Evolutionary conservation across 352 stramenopile genomes (phyloP).

Genomic region (Phytophthora idaei): DNA sequence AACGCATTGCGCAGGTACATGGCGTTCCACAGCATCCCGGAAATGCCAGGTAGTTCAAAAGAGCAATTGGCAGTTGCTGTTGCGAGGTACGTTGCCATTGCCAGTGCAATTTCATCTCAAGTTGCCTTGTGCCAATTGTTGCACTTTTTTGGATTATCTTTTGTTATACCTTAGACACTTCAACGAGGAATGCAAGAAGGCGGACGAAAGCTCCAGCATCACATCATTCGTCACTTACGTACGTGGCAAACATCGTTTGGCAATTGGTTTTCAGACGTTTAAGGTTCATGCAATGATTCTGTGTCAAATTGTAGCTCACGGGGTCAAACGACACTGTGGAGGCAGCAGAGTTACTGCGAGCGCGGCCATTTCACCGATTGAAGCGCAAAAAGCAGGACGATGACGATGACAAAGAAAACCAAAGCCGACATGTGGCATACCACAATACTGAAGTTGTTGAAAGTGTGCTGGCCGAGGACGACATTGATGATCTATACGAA

Average conservation of each 20-base stretch:
- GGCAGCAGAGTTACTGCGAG: constrained; percentile 20
- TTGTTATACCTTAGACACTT: constrained; percentile 52
- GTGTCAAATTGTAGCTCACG: constrained; percentile 29
- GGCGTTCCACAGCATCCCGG: constrained; percentile 62
- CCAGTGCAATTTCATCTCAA: not conserved
- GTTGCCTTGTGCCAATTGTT: constrained; percentile 5
- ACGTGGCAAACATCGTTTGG: constrained; percentile 11
- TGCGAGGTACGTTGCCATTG: constrained; percentile 47
- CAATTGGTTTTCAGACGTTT: not conserved
- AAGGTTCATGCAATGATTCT: not conserved
- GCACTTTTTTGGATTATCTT: not conserved
- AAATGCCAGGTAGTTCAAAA: constrained; percentile 49
- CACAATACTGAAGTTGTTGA: constrained; percentile 9
- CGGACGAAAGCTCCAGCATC: constrained; percentile 70
- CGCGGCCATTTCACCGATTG: constrained; percentile 13
- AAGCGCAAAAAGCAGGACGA: constrained; percentile 27
- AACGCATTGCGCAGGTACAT: constrained; percentile 74
- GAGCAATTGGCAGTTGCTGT: constrained; percentile 68
- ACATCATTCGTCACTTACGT: constrained; percentile 74
- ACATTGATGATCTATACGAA: constrained; percentile 30
- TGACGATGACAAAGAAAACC: constrained; percentile 45
- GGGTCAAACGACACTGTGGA: constrained; percentile 23
- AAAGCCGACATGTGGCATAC: constrained; percentile 12
- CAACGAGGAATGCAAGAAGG: constrained; percentile 60
- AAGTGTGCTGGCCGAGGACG: constrained; percentile 21